phyloP scores from a whole-genome alignment of 2,329 filamentous ascomycete genomes.

The Penicillium thymicola region DNA sequence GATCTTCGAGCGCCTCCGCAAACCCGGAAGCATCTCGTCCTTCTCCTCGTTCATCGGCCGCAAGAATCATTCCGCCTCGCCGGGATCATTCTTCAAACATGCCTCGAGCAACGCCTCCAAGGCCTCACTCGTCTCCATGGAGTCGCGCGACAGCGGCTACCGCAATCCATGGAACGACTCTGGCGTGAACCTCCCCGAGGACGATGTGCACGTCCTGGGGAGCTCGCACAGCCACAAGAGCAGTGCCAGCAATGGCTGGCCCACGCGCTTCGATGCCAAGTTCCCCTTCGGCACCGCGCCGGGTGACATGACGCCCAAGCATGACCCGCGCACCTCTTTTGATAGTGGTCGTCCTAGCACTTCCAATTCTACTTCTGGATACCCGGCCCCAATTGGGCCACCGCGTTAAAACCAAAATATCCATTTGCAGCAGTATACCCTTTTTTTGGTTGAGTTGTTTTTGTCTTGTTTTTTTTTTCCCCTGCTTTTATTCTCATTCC shows the following conservation, averaged over 20 bases:
- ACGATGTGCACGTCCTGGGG: conserved; percentile 60
- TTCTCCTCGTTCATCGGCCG: conserved; percentile 95
- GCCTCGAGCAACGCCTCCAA: conserved; percentile 88
- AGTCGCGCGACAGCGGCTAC: conserved; percentile 91
- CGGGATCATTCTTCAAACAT: conserved; percentile 85
- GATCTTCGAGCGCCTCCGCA: conserved; percentile 87
- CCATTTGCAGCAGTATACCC: conserved; percentile 48
- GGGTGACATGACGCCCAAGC: conserved; percentile 79
- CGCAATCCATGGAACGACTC: conserved; percentile 98
- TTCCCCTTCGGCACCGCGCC: conserved; percentile 62
- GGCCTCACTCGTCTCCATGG: conserved; percentile 91
- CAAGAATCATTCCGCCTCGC: conserved; percentile 88
- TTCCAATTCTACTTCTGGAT: conserved; percentile 96
- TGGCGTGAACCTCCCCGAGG: conserved; percentile 88
- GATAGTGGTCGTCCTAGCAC: conserved; percentile 90
- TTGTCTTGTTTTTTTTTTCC: conserved; percentile 28
- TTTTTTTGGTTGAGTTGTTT: conserved; percentile 40
- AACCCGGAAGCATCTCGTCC: conserved; percentile 89
- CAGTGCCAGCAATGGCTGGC: conserved; percentile 58
- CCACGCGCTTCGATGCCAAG: conserved; percentile 58
- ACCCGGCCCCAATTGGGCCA: conserved; percentile 87
- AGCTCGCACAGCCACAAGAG: conserved; percentile 61
- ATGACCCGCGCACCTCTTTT: conserved; percentile 77
- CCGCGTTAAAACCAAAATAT: conserved; percentile 68
- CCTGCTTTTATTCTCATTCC: conserved; percentile 17